These are phyloP conservation scores for Gyromitra esculenta DNA, from an alignment of 2,329 filamentous ascomycete genomes.

Conservation along the genomic window DNA sequence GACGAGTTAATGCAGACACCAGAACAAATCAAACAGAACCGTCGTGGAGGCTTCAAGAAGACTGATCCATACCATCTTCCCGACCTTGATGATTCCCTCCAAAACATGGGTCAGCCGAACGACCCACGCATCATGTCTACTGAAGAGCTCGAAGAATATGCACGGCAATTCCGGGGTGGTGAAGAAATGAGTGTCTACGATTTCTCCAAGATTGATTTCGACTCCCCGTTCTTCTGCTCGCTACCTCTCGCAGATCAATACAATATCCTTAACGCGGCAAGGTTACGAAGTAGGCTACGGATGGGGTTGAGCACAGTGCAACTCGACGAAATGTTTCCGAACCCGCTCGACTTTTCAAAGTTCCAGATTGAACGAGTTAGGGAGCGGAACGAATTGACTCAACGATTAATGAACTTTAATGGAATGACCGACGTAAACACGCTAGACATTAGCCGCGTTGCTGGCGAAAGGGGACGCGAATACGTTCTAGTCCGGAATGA, in stretches of 20 bases:
- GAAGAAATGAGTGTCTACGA: slow-evolving; percentile 51
- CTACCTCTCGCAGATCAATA: slow-evolving; percentile 90
- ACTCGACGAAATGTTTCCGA: slow-evolving; percentile 93
- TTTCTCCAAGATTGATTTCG: slow-evolving; percentile 98
- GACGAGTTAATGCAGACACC: slow-evolving; percentile 86
- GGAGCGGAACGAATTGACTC: slow-evolving; percentile 93
- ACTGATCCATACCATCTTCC: slow-evolving; percentile 96
- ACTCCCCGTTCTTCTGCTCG: slow-evolving; percentile 93
- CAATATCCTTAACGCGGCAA: slow-evolving; percentile 94
- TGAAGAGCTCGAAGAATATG: slow-evolving; percentile 93
- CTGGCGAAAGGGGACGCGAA: slow-evolving; percentile 87
- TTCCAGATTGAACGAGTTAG: slow-evolving; percentile 96
- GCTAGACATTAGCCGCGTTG: slow-evolving; percentile 73
- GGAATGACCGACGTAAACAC: slow-evolving; percentile 77
- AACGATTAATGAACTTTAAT: slow-evolving; percentile 91
- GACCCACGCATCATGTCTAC: slow-evolving; percentile 97
- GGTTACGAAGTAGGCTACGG: slow-evolving; percentile 83
- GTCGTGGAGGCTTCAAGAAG: slow-evolving; percentile 76
- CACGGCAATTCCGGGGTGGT: slow-evolving; percentile 68
- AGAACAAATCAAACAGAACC: slow-evolving; percentile 76
- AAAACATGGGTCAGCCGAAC: slow-evolving; percentile 82
- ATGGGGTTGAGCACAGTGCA: slow-evolving; percentile 99
- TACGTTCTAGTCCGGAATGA: slow-evolving; percentile 97
- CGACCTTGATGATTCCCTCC: slow-evolving; percentile 79
- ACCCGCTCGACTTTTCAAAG: slow-evolving; percentile 94